phyloP scores from a whole-genome alignment of 164 flowering plant genomes.

The Platanus orientalis region DNA sequence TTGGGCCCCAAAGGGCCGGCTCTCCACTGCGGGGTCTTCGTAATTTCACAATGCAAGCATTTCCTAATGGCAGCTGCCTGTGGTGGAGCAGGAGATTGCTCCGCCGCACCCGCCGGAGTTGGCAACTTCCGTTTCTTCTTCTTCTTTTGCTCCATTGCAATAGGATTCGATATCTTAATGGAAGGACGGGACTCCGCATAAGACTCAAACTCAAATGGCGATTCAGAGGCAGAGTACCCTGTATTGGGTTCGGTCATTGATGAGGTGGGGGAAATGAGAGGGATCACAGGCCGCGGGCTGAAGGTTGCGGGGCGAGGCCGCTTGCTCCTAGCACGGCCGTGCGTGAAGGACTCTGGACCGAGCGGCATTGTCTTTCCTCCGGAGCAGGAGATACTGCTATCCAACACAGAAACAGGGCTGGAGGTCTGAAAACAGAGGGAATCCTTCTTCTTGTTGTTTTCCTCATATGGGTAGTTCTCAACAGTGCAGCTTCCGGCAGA shows the following conservation, averaged over 20 bases:
- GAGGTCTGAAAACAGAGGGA: conserved; percentile 49
- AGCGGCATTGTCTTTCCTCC: conserved; percentile 36
- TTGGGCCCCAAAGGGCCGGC: conserved; percentile 96
- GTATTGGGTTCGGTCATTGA: conserved; percentile 25
- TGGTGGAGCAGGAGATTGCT: conserved; percentile 6
- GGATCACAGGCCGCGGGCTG: conserved; percentile 47
- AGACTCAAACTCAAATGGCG: conserved; percentile 35
- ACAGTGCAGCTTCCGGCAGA: conserved; percentile 50
- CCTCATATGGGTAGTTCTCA: conserved; percentile 23
- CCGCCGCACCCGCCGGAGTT: conserved; percentile 15
- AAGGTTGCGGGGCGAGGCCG: conserved; percentile 80
- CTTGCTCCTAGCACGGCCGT: conserved; percentile 79
- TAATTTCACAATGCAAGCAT: conserved; percentile 89
- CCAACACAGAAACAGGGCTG: conserved; percentile 84
- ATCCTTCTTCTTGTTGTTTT: conserved; percentile 26
- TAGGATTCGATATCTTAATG: conserved; percentile 29
- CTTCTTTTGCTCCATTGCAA: conserved; percentile 36
- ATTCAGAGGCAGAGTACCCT: conserved; percentile 15
- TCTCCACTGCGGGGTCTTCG: conserved; percentile 97
- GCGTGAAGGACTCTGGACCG: conserved; percentile 33
- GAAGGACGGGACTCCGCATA: conserved; percentile 49
- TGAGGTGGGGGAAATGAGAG: conserved; percentile 45
- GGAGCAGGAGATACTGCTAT: conserved; percentile 73
- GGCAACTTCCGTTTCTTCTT: conserved; percentile 50
- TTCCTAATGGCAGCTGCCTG: conserved; percentile 40